Conservation (phyloP, 2,329 filamentous ascomycete species). For the Drechslerella coelobrocha region DNA sequence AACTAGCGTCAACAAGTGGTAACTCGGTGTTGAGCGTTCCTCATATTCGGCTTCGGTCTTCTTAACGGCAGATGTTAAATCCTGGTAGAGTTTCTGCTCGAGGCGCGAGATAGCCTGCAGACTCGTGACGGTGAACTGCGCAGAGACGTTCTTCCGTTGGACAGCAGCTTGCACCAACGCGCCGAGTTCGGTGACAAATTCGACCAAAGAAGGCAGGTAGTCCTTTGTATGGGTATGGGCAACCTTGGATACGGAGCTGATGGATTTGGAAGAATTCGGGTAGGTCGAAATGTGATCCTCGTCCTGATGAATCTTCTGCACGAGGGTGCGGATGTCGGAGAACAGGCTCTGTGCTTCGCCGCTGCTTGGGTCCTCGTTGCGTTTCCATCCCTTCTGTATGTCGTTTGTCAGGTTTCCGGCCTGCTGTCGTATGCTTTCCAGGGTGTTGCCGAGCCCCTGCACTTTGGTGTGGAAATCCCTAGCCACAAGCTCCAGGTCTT, state of each 20-base stretch:
- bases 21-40: slow-evolving; percentile 74
- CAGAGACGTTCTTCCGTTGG: slow-evolving; percentile 55
- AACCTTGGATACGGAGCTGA: slow-evolving; percentile 69
- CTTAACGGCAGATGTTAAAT: slow-evolving; percentile 73
- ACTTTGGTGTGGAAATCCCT: slow-evolving; percentile 68
- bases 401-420: slow-evolving; percentile 58
- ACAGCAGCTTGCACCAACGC: slow-evolving; percentile 63
- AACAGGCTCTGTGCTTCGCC: slow-evolving; percentile 73
- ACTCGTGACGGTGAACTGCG: slow-evolving; percentile 33
- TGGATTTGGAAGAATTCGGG: slow-evolving; percentile 69
- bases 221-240: slow-evolving; percentile 70
- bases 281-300: slow-evolving; percentile 78
- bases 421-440: slow-evolving; percentile 67
- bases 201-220: slow-evolving; percentile 67
- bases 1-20: slow-evolving; percentile 79
- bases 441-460: slow-evolving; percentile 67
- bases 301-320: slow-evolving; percentile 85
- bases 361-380: slow-evolving; percentile 53
- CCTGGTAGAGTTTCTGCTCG: slow-evolving; percentile 44
- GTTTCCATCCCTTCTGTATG: slow-evolving; percentile 58
- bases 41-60: slow-evolving; percentile 71
- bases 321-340: slow-evolving; percentile 83
- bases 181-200: slow-evolving; percentile 66
- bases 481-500: slow-evolving; percentile 66
- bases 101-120: slow-evolving; percentile 35